phyloP scores from a whole-genome alignment of 192 early-diverging fungal genomes.

The Funneliformis geosporum region DNA sequence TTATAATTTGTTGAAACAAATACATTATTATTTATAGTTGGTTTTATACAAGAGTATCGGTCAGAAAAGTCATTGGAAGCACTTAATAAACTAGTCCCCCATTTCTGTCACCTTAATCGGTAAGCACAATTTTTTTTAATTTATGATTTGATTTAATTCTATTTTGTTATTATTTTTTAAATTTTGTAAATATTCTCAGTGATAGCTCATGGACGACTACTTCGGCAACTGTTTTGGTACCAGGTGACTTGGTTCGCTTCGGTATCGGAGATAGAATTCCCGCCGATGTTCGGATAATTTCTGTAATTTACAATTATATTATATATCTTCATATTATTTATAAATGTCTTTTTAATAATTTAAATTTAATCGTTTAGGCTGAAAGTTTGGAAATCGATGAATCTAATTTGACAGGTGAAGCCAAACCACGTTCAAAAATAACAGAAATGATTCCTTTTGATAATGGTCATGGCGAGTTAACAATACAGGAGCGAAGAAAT shows the following conservation, averaged over 20 bases:
- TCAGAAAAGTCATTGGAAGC: slow-evolving; percentile 85
- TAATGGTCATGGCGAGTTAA: slow-evolving; percentile 51
- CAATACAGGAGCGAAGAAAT: slow-evolving; percentile 76
- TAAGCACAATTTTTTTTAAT: slow-evolving; percentile 38
- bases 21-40: slow-evolving; percentile 51
- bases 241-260: slow-evolving; percentile 89
- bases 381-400: slow-evolving; percentile 91
- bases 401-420: slow-evolving; percentile 86
- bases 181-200: slow-evolving; percentile 37
- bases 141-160: not conserved
- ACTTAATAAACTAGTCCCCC: slow-evolving; percentile 83
- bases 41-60: slow-evolving; percentile 87
- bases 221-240: slow-evolving; percentile 83
- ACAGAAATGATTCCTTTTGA: slow-evolving; percentile 49
- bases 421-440: slow-evolving; percentile 75
- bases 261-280: slow-evolving; percentile 90
- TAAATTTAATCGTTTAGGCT: slow-evolving; percentile 40
- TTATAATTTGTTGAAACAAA: not conserved
- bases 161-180: not conserved
- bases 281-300: slow-evolving; percentile 83
- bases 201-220: slow-evolving; percentile 57
- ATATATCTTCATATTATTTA: not conserved
- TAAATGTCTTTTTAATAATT: not conserved
- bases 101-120: slow-evolving; percentile 80
- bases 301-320: slow-evolving; percentile 26